Evolutionary conservation across 2,329 filamentous ascomycete genomes (phyloP).

Genomic region (Ceratocystis colombiana): DNA sequence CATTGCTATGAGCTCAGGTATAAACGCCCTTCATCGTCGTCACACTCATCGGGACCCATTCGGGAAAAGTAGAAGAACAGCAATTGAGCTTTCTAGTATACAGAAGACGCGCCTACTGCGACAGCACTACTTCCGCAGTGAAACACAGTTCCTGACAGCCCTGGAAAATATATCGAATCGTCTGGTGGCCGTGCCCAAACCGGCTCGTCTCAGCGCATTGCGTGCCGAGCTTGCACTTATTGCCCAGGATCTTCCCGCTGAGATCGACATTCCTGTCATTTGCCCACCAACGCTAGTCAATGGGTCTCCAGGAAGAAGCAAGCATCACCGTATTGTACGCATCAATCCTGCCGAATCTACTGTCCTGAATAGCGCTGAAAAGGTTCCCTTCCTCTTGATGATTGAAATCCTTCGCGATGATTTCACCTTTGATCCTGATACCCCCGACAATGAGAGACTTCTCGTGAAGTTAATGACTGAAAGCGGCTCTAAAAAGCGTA

Average conservation of each 20-base stretch:
- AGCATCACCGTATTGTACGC: conserved; percentile 72
- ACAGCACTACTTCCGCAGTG: conserved; percentile 72
- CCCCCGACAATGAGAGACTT: conserved; percentile 59
- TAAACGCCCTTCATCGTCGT: conserved; percentile 44
- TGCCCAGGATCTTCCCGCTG: conserved; percentile 68
- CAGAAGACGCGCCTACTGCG: conserved; percentile 64
- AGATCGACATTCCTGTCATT: conserved; percentile 74
- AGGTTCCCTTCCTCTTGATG: conserved; percentile 77
- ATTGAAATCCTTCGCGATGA: conserved; percentile 72
- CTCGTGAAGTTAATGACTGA: conserved; percentile 48
- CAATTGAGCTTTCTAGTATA: conserved; percentile 50
- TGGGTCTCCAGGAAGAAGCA: conserved; percentile 62
- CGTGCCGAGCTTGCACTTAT: conserved; percentile 72
- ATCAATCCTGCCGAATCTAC: conserved; percentile 77
- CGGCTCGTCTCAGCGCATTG: conserved; percentile 67
- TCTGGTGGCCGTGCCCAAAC: conserved; percentile 72
- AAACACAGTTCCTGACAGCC: conserved; percentile 71
- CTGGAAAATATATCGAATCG: conserved; percentile 77
- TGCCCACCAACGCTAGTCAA: conserved; percentile 65
- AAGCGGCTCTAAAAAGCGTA: conserved; percentile 46
- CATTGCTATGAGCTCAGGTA: conserved; percentile 35
- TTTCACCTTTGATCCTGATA: conserved; percentile 70
- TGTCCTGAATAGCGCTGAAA: conserved; percentile 75
- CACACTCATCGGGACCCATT: conserved; percentile 47
- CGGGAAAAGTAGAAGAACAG: conserved; percentile 44